Percentiles rank a stretch among this genome's conserved stretches.
These are phyloP conservation scores for Themeda triandra DNA, from an alignment of 176 grass and related monocot species.

Conservation along the genomic window DNA sequence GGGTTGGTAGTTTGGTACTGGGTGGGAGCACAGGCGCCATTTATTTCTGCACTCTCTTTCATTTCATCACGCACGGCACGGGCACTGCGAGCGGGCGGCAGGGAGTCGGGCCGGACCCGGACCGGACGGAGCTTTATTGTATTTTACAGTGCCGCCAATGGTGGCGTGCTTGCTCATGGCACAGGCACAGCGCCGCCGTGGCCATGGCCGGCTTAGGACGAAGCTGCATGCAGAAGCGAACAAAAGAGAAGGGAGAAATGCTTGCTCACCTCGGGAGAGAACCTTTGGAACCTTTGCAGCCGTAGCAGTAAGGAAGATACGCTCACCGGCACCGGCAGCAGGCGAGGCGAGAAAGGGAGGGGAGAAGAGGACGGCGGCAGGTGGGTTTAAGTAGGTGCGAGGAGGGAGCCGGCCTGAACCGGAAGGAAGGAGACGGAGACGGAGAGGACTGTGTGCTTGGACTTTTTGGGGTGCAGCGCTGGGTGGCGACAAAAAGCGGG, in stretches of 20 bases:
- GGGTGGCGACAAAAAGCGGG: conserved; percentile 39
- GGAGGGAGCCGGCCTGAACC: too few relatives aligned
- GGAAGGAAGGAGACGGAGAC: too few relatives aligned
- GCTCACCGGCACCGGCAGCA: background rate
- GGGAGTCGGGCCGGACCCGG: too few relatives aligned
- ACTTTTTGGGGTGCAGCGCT: too few relatives aligned
- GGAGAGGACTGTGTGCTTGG: too few relatives aligned
- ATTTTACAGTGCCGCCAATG: too few relatives aligned
- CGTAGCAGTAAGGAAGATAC: too few relatives aligned
- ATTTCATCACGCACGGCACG: background rate
- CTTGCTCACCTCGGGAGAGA: conserved; percentile 21
- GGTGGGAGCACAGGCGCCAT: background rate
- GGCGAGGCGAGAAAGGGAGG: too few relatives aligned
- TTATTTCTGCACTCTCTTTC: conserved; percentile 28
- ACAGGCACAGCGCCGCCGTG: background rate
- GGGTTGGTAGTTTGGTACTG: too few relatives aligned
- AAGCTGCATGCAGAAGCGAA: background rate
- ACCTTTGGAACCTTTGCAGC: background rate
- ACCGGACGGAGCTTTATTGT: background rate
- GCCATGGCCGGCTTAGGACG: background rate
- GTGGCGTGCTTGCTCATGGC: background rate
- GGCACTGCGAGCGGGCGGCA: background rate
- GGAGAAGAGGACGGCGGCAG: background rate
- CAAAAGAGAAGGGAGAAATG: conserved; percentile 14
- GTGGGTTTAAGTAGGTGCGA: background rate